Conservation (phyloP, 1,284 basidiomycete species). For the Tremellales sp. region DNA sequence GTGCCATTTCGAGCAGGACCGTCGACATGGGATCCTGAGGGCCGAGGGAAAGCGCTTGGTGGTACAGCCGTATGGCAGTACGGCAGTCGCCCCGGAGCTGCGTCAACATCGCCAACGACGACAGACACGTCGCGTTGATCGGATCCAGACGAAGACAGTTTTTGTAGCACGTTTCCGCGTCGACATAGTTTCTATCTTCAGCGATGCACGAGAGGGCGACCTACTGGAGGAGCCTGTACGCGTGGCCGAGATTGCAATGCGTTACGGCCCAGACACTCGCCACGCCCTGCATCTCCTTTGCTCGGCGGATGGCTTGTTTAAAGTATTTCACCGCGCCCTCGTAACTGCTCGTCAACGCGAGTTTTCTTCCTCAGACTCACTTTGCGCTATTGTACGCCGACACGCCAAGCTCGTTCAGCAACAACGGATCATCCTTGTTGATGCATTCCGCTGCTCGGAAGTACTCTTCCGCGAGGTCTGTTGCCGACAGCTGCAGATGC, state of each 20-base stretch:
- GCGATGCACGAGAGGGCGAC: conserved; percentile 27
- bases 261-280: conserved; percentile 79
- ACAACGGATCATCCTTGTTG: conserved; percentile 79
- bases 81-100: conserved; percentile 70
- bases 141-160: conserved; percentile 77
- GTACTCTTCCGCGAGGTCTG: conserved; percentile 77
- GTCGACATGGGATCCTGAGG: conserved; percentile 82
- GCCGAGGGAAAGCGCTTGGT: conserved; percentile 80
- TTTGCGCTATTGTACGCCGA: conserved; percentile 81
- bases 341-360: conserved; percentile 44
- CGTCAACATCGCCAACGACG: conserved; percentile 76
- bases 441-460: conserved; percentile 73
- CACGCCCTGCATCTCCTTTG: conserved; percentile 76
- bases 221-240: conserved; percentile 71
- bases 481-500: conserved; percentile 84
- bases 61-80: conserved; percentile 77
- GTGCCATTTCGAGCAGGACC: conserved; percentile 76
- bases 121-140: conserved; percentile 68
- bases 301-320: conserved; percentile 65
- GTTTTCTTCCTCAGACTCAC: conserved; percentile 53
- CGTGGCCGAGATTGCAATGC: conserved; percentile 86
- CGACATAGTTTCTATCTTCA: conserved; percentile 58
- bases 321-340: conserved; percentile 68
- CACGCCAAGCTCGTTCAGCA: conserved; percentile 89
- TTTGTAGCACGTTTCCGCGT: conserved; percentile 67